phyloP scores from a whole-genome alignment of 257 asterid genomes.

The Rauvolfia tetraphylla region DNA sequence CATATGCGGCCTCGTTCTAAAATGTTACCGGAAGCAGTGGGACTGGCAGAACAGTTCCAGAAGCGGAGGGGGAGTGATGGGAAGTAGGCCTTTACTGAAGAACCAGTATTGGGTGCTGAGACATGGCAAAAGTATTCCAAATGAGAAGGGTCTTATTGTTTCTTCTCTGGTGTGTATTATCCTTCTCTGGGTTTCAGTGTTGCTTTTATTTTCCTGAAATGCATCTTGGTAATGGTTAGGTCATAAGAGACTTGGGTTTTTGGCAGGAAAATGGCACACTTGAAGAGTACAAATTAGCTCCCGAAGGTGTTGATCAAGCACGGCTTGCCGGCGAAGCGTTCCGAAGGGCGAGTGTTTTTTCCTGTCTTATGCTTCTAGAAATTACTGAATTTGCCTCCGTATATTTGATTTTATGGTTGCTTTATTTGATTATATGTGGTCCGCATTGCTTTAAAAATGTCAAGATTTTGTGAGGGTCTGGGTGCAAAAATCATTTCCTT shows the following conservation, averaged over 20 bases:
- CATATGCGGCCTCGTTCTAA: too few species aligned
- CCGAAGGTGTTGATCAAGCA: constrained; percentile 85
- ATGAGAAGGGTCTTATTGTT: constrained; percentile 67
- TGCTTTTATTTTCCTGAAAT: neutral
- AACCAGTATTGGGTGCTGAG: constrained; percentile 82
- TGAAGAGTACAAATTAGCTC: constrained; percentile 68
- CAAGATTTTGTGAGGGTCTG: neutral
- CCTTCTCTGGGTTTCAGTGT: neutral
- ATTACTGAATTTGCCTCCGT: neutral
- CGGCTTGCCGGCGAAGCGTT: constrained; percentile 68
- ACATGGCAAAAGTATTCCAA: constrained; percentile 95
- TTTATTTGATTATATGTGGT: neutral
- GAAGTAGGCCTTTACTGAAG: constrained; percentile 29
- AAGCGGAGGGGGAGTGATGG: neutral
- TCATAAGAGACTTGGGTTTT: neutral
- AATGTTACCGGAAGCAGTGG: neutral
- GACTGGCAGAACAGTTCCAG: too few species aligned
- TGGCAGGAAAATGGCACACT: constrained; percentile 79
- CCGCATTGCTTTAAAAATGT: neutral
- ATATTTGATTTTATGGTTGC: neutral
- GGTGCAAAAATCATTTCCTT: neutral
- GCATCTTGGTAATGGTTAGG: neutral
- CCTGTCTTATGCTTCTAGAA: neutral
- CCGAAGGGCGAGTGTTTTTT: constrained; percentile 43
- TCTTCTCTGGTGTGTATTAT: constrained; percentile 53